phyloP scores from a whole-genome alignment of 2,329 filamentous ascomycete species.

The Monilinia fructigena region DNA sequence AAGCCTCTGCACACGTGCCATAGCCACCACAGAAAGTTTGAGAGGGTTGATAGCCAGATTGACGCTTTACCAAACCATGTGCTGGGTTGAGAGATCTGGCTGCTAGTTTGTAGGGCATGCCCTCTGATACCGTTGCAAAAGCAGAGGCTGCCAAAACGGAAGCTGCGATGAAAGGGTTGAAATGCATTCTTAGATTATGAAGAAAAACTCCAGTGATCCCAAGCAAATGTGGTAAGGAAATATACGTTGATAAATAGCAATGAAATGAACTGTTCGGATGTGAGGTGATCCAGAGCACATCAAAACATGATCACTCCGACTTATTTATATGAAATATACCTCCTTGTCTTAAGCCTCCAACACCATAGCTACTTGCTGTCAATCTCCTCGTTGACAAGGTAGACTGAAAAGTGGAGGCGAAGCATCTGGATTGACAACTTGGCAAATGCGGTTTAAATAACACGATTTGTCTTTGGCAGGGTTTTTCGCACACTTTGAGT shows the following conservation, averaged over 20 bases:
- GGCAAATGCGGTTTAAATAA: constrained; percentile 12
- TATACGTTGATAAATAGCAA: neutral
- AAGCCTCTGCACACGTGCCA: constrained; percentile 21
- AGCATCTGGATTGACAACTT: constrained; percentile 12
- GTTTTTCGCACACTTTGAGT: neutral
- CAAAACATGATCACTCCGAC: neutral
- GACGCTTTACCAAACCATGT: constrained; percentile 15
- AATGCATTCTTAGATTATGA: constrained; percentile 10
- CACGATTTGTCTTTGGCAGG: neutral
- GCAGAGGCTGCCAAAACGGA: neutral
- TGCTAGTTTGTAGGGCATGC: constrained; percentile 20
- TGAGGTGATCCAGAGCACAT: neutral
- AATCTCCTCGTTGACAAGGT: neutral
- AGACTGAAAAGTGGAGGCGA: constrained; percentile 8
- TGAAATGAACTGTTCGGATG: neutral
- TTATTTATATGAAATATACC: constrained; percentile 10
- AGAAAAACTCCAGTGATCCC: neutral
- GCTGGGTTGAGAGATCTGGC: constrained; percentile 9
- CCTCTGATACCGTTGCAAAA: neutral
- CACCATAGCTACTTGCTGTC: neutral
- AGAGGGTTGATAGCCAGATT: constrained; percentile 21
- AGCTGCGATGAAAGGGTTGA: neutral
- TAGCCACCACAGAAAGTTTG: constrained; percentile 19
- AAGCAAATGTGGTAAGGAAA: constrained; percentile 5
- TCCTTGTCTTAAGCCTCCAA: neutral